Evolutionary conservation across 2,329 filamentous ascomycete species (phyloP).

Genomic region (Talaromyces sp.): DNA sequence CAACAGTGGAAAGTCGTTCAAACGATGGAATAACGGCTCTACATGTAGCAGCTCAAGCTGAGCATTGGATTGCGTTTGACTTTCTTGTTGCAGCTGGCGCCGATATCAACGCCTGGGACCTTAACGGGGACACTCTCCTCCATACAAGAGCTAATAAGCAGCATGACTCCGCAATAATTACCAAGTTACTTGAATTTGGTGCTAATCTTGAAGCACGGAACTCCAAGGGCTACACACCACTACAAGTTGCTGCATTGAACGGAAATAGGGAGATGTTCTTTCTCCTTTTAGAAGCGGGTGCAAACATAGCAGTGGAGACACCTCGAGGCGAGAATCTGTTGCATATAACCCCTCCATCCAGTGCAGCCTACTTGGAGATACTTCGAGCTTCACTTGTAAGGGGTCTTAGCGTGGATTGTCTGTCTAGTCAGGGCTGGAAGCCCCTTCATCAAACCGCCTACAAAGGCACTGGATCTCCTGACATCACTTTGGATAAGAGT

Average conservation of each 20-base stretch:
- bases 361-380: conserved; percentile 25
- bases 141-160: conserved; percentile 23
- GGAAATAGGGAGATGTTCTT: conserved; percentile 27
- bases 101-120: conserved; percentile 29
- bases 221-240: conserved; percentile 25
- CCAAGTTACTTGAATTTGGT: conserved; percentile 23
- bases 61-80: conserved; percentile 29
- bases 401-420: conserved; percentile 17
- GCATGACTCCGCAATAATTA: conserved; percentile 16
- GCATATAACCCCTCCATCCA: conserved; percentile 25
- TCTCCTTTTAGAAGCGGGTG: conserved; percentile 21
- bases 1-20: conserved; percentile 23
- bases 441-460: conserved; percentile 25
- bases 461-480: conserved; percentile 18
- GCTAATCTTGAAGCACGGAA: conserved; percentile 27
- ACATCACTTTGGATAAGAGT: conserved; percentile 20
- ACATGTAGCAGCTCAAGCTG: conserved; percentile 22
- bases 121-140: conserved; percentile 25
- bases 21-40: conserved; percentile 22
- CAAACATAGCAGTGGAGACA: conserved; percentile 22
- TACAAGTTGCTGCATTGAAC: conserved; percentile 25
- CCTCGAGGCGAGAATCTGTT: conserved; percentile 27
- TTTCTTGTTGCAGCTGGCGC: conserved; percentile 26
- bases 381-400: conserved; percentile 17
- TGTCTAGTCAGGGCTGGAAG: conserved; percentile 21